Conservation (phyloP, 2,329 filamentous ascomycete genomes). For the Madurella fahalii region DNA sequence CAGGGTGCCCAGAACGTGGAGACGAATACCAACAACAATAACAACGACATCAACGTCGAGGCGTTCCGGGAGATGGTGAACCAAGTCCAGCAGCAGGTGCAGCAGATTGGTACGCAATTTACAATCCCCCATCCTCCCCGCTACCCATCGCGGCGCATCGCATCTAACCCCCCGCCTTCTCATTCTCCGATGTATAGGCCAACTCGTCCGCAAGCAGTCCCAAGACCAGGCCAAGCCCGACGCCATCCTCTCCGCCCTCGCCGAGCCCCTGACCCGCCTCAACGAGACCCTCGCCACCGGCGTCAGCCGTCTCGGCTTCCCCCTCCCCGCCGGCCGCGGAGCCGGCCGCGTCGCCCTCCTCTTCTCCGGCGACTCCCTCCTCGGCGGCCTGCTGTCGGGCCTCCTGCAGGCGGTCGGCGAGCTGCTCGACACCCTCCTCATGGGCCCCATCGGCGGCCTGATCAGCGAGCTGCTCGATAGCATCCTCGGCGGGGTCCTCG, state of each 20-base stretch:
- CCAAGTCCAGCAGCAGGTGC: conserved; percentile 11
- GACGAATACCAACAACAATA: no score
- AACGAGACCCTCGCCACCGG: conserved; percentile 9
- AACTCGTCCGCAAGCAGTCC: conserved; percentile 8
- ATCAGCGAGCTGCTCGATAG: conserved; percentile 7
- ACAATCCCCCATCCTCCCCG: no score
- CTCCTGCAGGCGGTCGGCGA: conserved; percentile 1
- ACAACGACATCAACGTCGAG: conserved; percentile 1
- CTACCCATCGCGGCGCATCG: no score
- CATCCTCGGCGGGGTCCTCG: conserved; percentile 2
- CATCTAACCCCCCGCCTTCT: background rate
- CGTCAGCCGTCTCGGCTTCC: background rate
- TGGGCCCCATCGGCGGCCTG: conserved; percentile 3
- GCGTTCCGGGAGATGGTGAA: conserved; percentile 12
- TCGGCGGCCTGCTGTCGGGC: conserved; percentile 2
- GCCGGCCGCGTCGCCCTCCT: conserved; percentile 5
- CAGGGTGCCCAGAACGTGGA: no score
- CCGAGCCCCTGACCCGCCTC: conserved; percentile 13
- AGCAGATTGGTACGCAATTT: conserved; percentile 15
- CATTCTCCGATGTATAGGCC: conserved; percentile 6
- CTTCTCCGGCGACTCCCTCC: conserved; percentile 4
- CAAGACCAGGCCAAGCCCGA: conserved; percentile 1
- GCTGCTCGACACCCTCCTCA: conserved; percentile 9
- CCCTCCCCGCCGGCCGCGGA: no score
- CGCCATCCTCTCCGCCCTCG: conserved; percentile 7